Conservation (phyloP, 495 filamentous ascomycete genomes). For the Aspergillus haitiensis region DNA sequence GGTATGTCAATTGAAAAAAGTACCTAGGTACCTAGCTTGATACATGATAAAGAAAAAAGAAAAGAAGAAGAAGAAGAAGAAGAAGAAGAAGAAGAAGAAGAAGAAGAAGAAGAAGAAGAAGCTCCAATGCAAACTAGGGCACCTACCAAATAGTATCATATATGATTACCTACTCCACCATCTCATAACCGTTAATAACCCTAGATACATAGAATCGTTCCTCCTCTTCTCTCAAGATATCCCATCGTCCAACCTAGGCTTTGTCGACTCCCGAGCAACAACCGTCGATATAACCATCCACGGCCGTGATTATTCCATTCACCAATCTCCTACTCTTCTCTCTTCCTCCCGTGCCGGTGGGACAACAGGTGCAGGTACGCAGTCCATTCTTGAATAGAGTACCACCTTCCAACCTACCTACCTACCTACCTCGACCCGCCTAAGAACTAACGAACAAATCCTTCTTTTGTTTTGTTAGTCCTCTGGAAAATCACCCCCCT, state of each 20-base stretch:
- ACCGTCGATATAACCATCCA: slow-evolving; percentile 67
- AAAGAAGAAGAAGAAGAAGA: neutral
- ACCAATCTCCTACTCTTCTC: slow-evolving; percentile 82
- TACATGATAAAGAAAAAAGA: neutral
- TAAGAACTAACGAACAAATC: neutral
- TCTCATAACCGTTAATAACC: neutral
- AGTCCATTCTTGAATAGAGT: too few species aligned
- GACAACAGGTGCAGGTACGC: slow-evolving; percentile 85
- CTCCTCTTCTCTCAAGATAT: slow-evolving; percentile 76
- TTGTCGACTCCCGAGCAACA: slow-evolving; percentile 68
- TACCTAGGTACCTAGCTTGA: neutral
- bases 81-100: slow-evolving; percentile 1
- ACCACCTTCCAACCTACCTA: too few species aligned
- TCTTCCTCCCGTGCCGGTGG: slow-evolving; percentile 74
- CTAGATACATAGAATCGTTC: slow-evolving; percentile 67
- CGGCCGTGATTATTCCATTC: slow-evolving; percentile 70
- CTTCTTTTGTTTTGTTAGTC: slow-evolving; percentile 46
- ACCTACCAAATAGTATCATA: neutral
- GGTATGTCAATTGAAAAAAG: slow-evolving; percentile 46
- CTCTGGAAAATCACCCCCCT: slow-evolving; percentile 91
- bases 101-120: neutral
- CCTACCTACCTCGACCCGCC: too few species aligned
- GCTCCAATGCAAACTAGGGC: neutral
- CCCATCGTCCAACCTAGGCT: slow-evolving; percentile 78
- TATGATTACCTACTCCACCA: neutral